Evolutionary conservation across 164 flowering plant species (phyloP), one percentile per base, ranked within the genome.

Genomic region (Vitis rupestris): DNA sequence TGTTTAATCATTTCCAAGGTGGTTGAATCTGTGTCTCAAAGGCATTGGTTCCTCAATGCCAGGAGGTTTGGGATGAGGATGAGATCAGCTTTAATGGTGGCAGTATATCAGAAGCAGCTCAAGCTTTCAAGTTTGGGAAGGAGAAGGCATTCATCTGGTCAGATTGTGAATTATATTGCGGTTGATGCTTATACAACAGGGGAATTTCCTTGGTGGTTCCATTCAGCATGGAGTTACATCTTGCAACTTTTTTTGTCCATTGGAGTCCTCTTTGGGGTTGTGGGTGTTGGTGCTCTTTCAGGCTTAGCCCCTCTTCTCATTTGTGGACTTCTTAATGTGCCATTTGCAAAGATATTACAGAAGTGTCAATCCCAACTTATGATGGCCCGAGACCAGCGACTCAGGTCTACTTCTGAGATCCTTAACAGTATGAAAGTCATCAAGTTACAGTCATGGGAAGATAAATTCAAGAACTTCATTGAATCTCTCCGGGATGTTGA

Each of bases 401-500:
- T 94, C 8, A 80, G 92, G 67, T 66, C 89, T 14, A 88, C 90
- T 61, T 89, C 97, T 15, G 97, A 94, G 76, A 82, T 90, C 66
- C 79, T 94, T 4, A 89, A 88, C 84, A 90, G 73, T 66, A 94
- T 92, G 93, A 90, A 90, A 66, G 78, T 90, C 65, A 90, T 94
- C 50, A 94, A 92, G 78, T 64, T 94, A 53, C 97, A 92, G 64
- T 87, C 95, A 2, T 94, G 98, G 98, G 98, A 90, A 72, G 95
- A 90, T 4, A 81, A 86, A 10, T 94, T 94, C 82, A 85, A 78
- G 82, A 74, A 30, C 12, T 59, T 76, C 67, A 80, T 88, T 4
- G 84, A 83, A 9, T 83, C 88, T 10, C 77, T 75, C 3, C 81
- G 98, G 12, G 85, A 71, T 9, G 58, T 1, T 2, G 97, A 92